phyloP scores from a whole-genome alignment of 2,329 filamentous ascomycete species.

The Colletotrichum eremochloae region DNA sequence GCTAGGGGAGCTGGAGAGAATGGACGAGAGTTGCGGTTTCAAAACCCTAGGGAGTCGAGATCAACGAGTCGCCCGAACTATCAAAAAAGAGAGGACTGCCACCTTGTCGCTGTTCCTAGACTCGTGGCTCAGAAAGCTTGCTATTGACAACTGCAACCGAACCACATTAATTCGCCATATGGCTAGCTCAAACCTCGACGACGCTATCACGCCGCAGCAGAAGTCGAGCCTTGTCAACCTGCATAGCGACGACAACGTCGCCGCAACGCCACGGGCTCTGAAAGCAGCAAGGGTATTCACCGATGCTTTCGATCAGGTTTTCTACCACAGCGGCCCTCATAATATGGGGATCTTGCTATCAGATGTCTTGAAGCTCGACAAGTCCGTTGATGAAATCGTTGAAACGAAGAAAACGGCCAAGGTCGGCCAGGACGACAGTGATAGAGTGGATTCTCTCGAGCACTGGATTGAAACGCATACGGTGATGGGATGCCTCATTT shows the following conservation, averaged over 20 bases:
- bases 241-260: slow-evolving; percentile 56
- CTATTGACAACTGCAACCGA: slow-evolving; percentile 65
- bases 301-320: slow-evolving; percentile 69
- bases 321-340: slow-evolving; percentile 53
- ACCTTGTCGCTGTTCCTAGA: slow-evolving; percentile 67
- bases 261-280: slow-evolving; percentile 56
- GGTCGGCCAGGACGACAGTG: slow-evolving; percentile 54
- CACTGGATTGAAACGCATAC: slow-evolving; percentile 66
- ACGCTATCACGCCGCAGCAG: slow-evolving; percentile 66
- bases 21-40: slow-evolving; percentile 70
- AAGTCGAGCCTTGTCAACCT: slow-evolving; percentile 65
- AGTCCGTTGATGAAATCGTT: slow-evolving; percentile 65
- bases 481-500: slow-evolving; percentile 69
- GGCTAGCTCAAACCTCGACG: slow-evolving; percentile 61
- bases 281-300: slow-evolving; percentile 65
- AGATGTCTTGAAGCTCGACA: slow-evolving; percentile 67
- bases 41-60: slow-evolving; percentile 63
- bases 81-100: slow-evolving; percentile 65
- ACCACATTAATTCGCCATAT: slow-evolving; percentile 67
- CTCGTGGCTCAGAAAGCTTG: slow-evolving; percentile 64
- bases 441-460: slow-evolving; percentile 49
- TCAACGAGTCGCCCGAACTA: slow-evolving; percentile 63
- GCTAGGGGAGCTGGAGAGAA: slow-evolving; percentile 69
- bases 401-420: slow-evolving; percentile 68
- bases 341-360: slow-evolving; percentile 61